Evolutionary conservation across 1,284 basidiomycete genomes (phyloP), one percentile per base, ranked within the genome.

Genomic region (Fistulinella cinereoalba): DNA sequence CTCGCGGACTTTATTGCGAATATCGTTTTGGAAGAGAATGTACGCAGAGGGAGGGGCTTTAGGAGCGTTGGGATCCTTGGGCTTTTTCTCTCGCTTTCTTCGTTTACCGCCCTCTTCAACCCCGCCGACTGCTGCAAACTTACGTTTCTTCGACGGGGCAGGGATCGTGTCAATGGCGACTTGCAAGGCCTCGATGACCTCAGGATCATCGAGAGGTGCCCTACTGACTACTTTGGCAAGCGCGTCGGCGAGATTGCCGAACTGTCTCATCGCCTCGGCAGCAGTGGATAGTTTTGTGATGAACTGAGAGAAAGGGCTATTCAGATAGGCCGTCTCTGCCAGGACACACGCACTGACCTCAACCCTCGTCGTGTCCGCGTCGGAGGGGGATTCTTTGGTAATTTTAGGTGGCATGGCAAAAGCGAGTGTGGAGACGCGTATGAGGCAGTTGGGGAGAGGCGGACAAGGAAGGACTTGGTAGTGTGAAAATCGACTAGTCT

Each of bases 1-100:
- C 39, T 72, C 72, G 71, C 85, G 84, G 58, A 91, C 74, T 53
- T 80, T 71, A 52, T 83, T 80, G 60, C 94, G 85, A 50, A 94
- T 78, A 36, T 91, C 87, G 66, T 97, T 97, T 70, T 97, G 96
- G 79, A 89, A 99, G 58, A 97, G 76, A 64, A 99, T 83, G 74
- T 97, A 99, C 16, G 94, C 94, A 16, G 92, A 92, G 18, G 94
- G 80, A 22, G 96, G 93, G 15, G 93, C 85, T 70, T 97, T 97
- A 34, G 96, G 96, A 48, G 92, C 92, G 66, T 93, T 88, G 28
- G 93, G 93, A 65, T 99, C 95, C 66, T 85, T 92, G 47, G 71
- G 68, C 58, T 85, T 85, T 62, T 81, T 86, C 61, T 65, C 70
- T 49, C 62, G 59, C 56, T 56, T 70, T 64, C 54, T 61, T 63